Base-by-base conservation (phyloP, 2,329 filamentous ascomycete genomes). In the Nannizzia gypsea region DNA sequence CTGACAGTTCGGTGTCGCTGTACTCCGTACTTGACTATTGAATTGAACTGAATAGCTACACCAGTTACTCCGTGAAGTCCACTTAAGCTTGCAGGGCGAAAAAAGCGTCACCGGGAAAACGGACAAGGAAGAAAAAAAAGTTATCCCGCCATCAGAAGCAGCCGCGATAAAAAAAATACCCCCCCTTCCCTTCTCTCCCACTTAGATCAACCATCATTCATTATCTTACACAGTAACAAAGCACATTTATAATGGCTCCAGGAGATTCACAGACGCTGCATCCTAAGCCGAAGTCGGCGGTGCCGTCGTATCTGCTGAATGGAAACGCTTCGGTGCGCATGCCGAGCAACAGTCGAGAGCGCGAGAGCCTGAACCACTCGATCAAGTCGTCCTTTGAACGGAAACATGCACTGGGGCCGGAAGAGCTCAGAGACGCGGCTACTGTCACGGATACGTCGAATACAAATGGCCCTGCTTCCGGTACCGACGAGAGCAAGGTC, bases 271-370 rank as follows among this genome's bases (percentile, higher is more conserved):
- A 74, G 62, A 73, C 73, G 42, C 69, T 69, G 63, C 76, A 66
- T 63, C 74, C 70, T 62, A 79, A 77, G 70, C 79, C 76, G 59
- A 77, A 72, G 64, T 77, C 79, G 46, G 79, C 80, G 9, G 73
- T 84, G 31, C 81, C 82, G 28, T 76, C 80, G 56, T 78, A 83
- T 70, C 72, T 85, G 61, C 66, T 80, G 56, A 83, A 84, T 68
- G 81, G 80, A 58, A 73, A 75, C 60, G 78, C 76, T 58, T 78
- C 81, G 54, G 76, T 82, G 36, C 74, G 80, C 54, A 72, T 76
- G 17, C 72, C 76, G 9, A 74, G 75, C 15, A 73, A 79, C 67
- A 75, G 74, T 48, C 75, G 78, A 65, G 82, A 85, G 67, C 74
- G 81, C 34, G 81, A 85, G 58, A 80, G 73, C 60, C 76, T 84